A percentile compares a stretch with the other conserved stretches of the same genome.
Conservation (phyloP, 2,329 filamentous ascomycete species). For the Aspergillus piperis region DNA sequence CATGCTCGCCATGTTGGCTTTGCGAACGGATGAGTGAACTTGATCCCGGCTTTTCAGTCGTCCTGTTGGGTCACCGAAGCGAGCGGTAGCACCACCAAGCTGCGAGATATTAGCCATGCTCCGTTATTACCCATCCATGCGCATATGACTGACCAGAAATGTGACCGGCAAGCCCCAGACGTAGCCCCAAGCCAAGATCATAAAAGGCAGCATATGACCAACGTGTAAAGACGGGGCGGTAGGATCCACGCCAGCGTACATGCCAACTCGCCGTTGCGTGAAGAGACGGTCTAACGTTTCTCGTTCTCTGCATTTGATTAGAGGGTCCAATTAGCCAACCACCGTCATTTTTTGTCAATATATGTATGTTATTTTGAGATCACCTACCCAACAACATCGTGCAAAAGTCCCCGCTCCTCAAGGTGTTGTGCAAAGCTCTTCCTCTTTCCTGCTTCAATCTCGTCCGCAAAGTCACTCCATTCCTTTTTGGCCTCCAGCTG, state of each 20-base stretch:
- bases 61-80: slow-evolving; percentile 51
- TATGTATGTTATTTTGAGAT: background rate
- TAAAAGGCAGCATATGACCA: slow-evolving; percentile 54
- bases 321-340: slow-evolving; percentile 15
- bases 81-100: slow-evolving; percentile 50
- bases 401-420: slow-evolving; percentile 49
- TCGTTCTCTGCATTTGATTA: slow-evolving; percentile 35
- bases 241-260: slow-evolving; percentile 53
- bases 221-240: slow-evolving; percentile 54
- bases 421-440: slow-evolving; percentile 47
- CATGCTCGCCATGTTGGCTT: slow-evolving; percentile 51
- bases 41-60: slow-evolving; percentile 43
- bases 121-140: background rate
- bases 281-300: slow-evolving; percentile 47
- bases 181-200: slow-evolving; percentile 53
- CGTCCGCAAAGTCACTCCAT: slow-evolving; percentile 43
- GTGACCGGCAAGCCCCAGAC: slow-evolving; percentile 49
- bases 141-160: slow-evolving; percentile 43
- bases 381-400: slow-evolving; percentile 50
- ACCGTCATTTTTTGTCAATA: background rate
- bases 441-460: slow-evolving; percentile 47
- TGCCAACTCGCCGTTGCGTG: slow-evolving; percentile 48
- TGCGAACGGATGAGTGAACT: slow-evolving; percentile 41
- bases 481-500: slow-evolving; percentile 43
- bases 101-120: slow-evolving; percentile 28